Percentiles rank a stretch among this genome's conserved stretches.
phyloP scores from a whole-genome alignment of 495 filamentous ascomycete genomes.

The Polyplosphaeria fusca region DNA sequence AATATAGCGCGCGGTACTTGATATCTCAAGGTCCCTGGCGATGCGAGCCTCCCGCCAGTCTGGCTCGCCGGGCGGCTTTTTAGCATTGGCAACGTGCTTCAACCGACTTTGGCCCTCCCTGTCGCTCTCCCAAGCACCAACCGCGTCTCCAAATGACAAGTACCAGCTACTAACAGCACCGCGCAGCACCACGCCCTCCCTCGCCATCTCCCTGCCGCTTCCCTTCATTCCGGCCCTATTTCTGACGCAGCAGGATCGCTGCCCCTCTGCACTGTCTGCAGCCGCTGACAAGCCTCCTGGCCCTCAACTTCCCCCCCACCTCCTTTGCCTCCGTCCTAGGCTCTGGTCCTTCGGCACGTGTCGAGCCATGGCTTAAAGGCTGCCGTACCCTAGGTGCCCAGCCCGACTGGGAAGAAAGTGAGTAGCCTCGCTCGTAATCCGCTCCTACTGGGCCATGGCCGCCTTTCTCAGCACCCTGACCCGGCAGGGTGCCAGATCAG shows the following conservation, averaged over 20 bases:
- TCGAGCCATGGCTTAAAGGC: constrained; percentile 14
- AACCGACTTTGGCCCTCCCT: constrained; percentile 11
- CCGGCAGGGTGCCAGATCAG: constrained; percentile 24
- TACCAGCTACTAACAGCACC: constrained; percentile 35
- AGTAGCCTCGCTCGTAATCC: constrained; percentile 11
- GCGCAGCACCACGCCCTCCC: constrained; percentile 39
- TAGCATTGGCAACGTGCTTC: constrained; percentile 9
- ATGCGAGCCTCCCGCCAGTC: constrained; percentile 4
- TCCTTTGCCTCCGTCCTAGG: background rate
- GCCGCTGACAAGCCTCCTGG: background rate
- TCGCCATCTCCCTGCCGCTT: constrained; percentile 24
- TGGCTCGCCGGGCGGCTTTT: constrained; percentile 20
- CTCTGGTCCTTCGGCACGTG: constrained; percentile 13
- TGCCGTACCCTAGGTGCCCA: constrained; percentile 10
- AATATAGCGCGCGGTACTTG: background rate
- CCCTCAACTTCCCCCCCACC: constrained; percentile 2
- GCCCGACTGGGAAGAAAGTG: constrained; percentile 3
- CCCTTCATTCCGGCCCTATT: constrained; percentile 3
- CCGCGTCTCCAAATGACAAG: constrained; percentile 21
- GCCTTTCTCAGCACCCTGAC: background rate
- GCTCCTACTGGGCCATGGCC: background rate
- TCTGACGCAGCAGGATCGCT: constrained; percentile 6
- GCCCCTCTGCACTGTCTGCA: constrained; percentile 8
- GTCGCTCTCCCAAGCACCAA: background rate
- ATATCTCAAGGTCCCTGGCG: background rate